Percentiles rank a stretch among this genome's conserved stretches.
Conservation (phyloP, 805 yeast species). For the Huiozyma sinensis region DNA sequence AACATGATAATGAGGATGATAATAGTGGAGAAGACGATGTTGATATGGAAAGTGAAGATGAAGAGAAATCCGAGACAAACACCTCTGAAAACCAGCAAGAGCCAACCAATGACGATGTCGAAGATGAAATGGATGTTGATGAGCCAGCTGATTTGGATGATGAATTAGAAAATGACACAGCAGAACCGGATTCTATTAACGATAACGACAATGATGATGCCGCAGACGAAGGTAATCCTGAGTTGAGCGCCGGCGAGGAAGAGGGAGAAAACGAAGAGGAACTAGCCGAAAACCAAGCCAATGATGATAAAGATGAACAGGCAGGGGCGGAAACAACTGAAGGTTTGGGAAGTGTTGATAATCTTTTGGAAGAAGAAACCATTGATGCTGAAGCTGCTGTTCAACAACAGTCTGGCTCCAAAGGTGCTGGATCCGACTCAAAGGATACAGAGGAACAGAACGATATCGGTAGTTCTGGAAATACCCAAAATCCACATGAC, state of each 20-base stretch:
- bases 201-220: conserved; percentile 29
- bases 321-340: conserved; percentile 38
- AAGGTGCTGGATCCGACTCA: conserved; percentile 52
- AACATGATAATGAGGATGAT: conserved; percentile 35
- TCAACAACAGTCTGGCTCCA: conserved; percentile 49
- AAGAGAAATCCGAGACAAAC: conserved; percentile 62
- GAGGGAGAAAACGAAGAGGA: conserved; percentile 24
- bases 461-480: conserved; percentile 59
- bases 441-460: conserved; percentile 44
- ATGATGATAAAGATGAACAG: conserved; percentile 27
- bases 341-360: conserved; percentile 44
- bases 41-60: conserved; percentile 23
- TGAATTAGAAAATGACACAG: conserved; percentile 23
- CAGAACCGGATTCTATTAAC: conserved; percentile 30
- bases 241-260: conserved; percentile 22
- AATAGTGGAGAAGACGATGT: conserved; percentile 29
- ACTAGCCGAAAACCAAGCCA: conserved; percentile 31
- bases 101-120: conserved; percentile 30
- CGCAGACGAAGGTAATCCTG: conserved; percentile 9
- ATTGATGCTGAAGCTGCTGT: conserved; percentile 48
- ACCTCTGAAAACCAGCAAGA: conserved; percentile 42
- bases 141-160: conserved; percentile 25
- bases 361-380: conserved; percentile 35
- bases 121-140: conserved; percentile 25
- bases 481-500: conserved; percentile 36